phyloP scores from a whole-genome alignment of 768 basidiomycete species.

The Cystobasidium ongulense region DNA sequence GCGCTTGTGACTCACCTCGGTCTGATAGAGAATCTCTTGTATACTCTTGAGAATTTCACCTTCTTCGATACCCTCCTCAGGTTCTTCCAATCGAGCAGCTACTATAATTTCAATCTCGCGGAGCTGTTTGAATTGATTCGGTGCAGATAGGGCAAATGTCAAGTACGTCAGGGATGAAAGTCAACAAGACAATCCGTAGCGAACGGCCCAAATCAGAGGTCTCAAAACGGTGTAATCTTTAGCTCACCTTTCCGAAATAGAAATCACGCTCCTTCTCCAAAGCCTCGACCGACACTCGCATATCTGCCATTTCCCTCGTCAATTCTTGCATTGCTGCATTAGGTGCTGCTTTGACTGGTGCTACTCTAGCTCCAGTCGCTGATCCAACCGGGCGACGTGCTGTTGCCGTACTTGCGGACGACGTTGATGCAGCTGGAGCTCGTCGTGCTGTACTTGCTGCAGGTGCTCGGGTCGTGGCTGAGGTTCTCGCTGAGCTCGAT shows the following conservation, averaged over 20 bases:
- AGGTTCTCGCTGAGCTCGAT: constrained; percentile 13
- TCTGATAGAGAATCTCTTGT: constrained; percentile 86
- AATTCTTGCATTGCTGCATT: constrained; percentile 56
- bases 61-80: constrained; percentile 54
- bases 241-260: constrained; percentile 87
- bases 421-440: constrained; percentile 30
- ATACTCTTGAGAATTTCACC: constrained; percentile 58
- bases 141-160: not conserved
- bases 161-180: not conserved
- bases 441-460: constrained; percentile 12
- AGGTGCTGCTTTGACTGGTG: not conserved
- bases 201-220: constrained; percentile 15
- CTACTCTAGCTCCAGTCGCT: not conserved
- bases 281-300: constrained; percentile 72
- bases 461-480: constrained; percentile 18
- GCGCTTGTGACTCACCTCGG: constrained; percentile 61
- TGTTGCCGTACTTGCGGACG: constrained; percentile 2
- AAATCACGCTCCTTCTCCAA: constrained; percentile 92
- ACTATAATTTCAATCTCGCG: constrained; percentile 93
- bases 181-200: constrained; percentile 4
- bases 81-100: constrained; percentile 63
- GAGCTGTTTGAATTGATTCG: too few relatives aligned
- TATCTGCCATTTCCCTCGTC: constrained; percentile 70
- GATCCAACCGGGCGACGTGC: constrained; percentile 24
- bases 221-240: not conserved